These are phyloP conservation scores for Ceratobasidium sp. DNA, from an alignment of 1,284 basidiomycete genomes.

Conservation along the genomic window DNA sequence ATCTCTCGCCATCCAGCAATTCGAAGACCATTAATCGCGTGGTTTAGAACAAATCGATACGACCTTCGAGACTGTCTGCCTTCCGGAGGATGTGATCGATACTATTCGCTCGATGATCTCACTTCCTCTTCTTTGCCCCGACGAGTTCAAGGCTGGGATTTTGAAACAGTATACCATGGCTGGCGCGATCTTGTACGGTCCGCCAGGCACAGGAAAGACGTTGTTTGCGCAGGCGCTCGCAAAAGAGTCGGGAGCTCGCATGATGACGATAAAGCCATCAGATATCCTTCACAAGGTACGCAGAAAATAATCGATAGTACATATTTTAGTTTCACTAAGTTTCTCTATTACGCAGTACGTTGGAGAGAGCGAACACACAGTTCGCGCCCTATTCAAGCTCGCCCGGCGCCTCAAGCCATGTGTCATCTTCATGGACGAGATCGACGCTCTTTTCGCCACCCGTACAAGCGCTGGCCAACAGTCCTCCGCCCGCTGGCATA, in stretches of 20 bases:
- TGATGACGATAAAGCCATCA: slow-evolving; percentile 70
- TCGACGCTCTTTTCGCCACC: slow-evolving; percentile 93
- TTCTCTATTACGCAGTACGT: slow-evolving; percentile 74
- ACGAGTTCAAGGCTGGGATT: slow-evolving; percentile 91
- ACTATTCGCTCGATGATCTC: slow-evolving; percentile 91
- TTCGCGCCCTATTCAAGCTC: slow-evolving; percentile 89
- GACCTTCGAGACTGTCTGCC: slow-evolving; percentile 85
- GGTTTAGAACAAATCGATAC: slow-evolving; percentile 75
- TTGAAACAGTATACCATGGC: slow-evolving; percentile 90
- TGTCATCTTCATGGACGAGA: slow-evolving; percentile 96
- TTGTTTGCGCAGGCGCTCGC: slow-evolving; percentile 91
- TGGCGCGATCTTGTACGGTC: slow-evolving; percentile 91
- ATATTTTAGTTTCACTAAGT: slow-evolving; percentile 43
- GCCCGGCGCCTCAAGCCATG: slow-evolving; percentile 90
- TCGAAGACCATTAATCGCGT: too few relatives aligned
- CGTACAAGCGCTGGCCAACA: slow-evolving; percentile 83
- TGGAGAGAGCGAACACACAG: slow-evolving; percentile 94
- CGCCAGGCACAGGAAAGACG: slow-evolving; percentile 91
- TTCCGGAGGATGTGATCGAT: slow-evolving; percentile 87
- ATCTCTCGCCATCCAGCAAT: too few relatives aligned
- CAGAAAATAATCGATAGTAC: slow-evolving; percentile 49
- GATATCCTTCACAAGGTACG: slow-evolving; percentile 90
- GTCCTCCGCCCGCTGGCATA: slow-evolving; percentile 79
- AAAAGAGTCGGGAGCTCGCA: slow-evolving; percentile 89
- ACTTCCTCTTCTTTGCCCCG: slow-evolving; percentile 87